Base-by-base conservation (phyloP, 352 stramenopile species). In the Peronospora farinosa region DNA sequence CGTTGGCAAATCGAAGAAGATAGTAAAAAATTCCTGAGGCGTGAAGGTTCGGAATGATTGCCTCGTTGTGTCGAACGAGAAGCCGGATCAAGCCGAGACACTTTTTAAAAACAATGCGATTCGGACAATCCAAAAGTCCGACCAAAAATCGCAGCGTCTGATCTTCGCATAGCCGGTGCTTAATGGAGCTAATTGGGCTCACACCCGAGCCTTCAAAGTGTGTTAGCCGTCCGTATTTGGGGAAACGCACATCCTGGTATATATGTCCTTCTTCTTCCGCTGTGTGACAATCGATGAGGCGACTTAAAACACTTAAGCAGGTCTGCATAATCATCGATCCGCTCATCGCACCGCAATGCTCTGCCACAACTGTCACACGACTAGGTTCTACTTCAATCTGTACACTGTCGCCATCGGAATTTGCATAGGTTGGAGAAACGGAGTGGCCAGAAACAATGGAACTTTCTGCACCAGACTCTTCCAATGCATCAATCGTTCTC, bases 21-120 rank as follows among this genome's bases (percentile, higher is more conserved):
- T 92, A 94, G 42, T 94, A 94, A 59, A 94, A 94, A 5, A 94
- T 74, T 5, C 83, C 83, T 4, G 83, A 92, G 1, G 78, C 77
- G 39, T 94, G 81, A 0, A 94, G 69, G 45, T 74, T 84, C 12
- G 80, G 83, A 23, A 94, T 90, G 41, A 92, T 86, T 23, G 78
- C 58, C 47, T 90, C 80, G 40, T 94, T 92, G 63, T 92, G 82
- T 11, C 81, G 74, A 42, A 93, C 80, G 6, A 93, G 72, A 27
- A 91, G 65, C 5, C 78, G 68, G 68, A 93, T 84, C 50, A 93
- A 67, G 1, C 79, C 77, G 7, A 93, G 65, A 15, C 74, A 86
- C 23, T 91, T 89, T 58, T 88, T 88, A 48, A 91, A 93, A 15
- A 91, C 83, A 27, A 87, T 74, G 35, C 83, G 77, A 60, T 92